Percentiles rank a stretch among this genome's conserved stretches.
Conservation (phyloP, 106 monocot species). For the Platanthera zijinensis region DNA sequence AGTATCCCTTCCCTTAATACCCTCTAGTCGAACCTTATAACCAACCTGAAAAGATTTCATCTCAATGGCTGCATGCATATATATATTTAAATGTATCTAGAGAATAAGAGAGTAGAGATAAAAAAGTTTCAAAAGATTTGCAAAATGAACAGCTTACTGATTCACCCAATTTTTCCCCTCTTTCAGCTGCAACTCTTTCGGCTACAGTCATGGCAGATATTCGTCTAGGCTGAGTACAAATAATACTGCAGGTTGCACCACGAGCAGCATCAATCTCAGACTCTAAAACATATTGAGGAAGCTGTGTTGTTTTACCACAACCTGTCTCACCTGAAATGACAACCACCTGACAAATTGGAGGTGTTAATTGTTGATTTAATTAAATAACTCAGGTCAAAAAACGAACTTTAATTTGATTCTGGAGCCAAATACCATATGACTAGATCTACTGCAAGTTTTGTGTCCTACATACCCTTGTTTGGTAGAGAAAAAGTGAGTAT, state of each 20-base stretch:
- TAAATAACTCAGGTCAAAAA: slow-evolving; percentile 1
- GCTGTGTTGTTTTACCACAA: slow-evolving; percentile 96
- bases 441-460: no score
- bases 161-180: slow-evolving; percentile 94
- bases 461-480: no score
- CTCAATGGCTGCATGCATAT: not conserved
- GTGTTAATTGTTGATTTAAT: not conserved
- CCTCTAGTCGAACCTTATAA: slow-evolving; percentile 96
- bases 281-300: slow-evolving; percentile 95
- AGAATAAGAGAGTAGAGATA: not conserved
- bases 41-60: slow-evolving; percentile 57
- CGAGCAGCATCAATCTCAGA: slow-evolving; percentile 90
- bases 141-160: slow-evolving; percentile 45
- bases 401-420: not conserved
- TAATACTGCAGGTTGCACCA: slow-evolving; percentile 83
- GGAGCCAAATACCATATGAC: no score
- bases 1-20: slow-evolving; percentile 90
- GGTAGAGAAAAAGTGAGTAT: no score
- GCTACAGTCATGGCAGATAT: slow-evolving; percentile 98
- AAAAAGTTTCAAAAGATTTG: not conserved
- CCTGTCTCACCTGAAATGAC: slow-evolving; percentile 99
- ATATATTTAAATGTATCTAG: not conserved
- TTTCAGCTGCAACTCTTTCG: slow-evolving; percentile 96
- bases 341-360: slow-evolving; percentile 55
- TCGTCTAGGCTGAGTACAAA: slow-evolving; percentile 94